phyloP scores from a whole-genome alignment of 2,329 filamentous ascomycete genomes.

The Alternaria consortialis region DNA sequence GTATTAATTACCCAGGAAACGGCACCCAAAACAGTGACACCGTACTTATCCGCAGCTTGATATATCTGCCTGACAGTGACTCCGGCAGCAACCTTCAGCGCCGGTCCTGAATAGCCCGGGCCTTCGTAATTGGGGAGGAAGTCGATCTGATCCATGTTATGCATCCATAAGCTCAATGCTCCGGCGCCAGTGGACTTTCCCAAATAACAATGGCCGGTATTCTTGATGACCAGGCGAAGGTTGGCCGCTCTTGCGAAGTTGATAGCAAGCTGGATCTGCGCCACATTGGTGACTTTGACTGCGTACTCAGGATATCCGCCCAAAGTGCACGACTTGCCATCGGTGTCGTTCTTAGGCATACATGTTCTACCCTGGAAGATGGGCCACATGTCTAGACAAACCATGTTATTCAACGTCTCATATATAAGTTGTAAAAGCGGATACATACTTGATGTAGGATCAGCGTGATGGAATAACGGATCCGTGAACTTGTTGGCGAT shows the following conservation, averaged over 20 bases:
- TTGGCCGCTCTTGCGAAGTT: too few species aligned
- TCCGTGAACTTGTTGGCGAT: constrained; percentile 20
- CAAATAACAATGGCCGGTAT: constrained; percentile 44
- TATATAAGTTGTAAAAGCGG: neutral
- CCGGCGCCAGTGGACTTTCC: constrained; percentile 38
- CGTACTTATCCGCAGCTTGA: constrained; percentile 33
- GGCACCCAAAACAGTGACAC: constrained; percentile 34
- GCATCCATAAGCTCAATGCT: constrained; percentile 43
- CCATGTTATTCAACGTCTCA: neutral
- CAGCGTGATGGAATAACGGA: constrained; percentile 40
- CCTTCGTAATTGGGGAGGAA: constrained; percentile 35
- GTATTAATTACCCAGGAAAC: constrained; percentile 25
- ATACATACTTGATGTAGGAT: constrained; percentile 12
- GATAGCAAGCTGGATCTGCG: constrained; percentile 42
- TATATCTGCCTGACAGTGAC: constrained; percentile 42
- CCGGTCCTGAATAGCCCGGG: constrained; percentile 37
- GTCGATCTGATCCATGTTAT: constrained; percentile 40
- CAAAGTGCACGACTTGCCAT: constrained; percentile 33
- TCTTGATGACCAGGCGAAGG: constrained; percentile 42
- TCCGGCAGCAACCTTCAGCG: constrained; percentile 41
- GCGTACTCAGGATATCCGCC: constrained; percentile 42
- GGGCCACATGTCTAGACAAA: constrained; percentile 27
- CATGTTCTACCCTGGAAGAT: constrained; percentile 43
- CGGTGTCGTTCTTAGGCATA: constrained; percentile 30
- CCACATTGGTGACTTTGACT: constrained; percentile 33